phyloP scores from a whole-genome alignment of 2,329 filamentous ascomycete species.

The Ceratocystis ficicola region DNA sequence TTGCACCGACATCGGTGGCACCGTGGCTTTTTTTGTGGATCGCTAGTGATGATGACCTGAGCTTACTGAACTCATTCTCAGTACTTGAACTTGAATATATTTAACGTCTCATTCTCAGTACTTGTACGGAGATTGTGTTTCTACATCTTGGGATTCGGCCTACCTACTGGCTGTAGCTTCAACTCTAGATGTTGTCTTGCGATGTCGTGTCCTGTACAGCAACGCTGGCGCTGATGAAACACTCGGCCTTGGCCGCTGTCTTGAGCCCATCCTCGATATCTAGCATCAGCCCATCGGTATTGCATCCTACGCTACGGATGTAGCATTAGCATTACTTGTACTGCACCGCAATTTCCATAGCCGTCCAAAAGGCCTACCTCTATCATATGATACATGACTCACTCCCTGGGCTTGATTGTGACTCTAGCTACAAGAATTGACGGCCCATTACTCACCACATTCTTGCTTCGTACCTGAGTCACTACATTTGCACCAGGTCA shows the following conservation, averaged over 20 bases:
- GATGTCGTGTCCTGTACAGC: background rate
- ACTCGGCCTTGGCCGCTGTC: background rate
- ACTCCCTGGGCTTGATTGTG: background rate
- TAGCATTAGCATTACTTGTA: background rate
- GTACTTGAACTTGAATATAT: too few species aligned
- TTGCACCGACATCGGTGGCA: slow-evolving; percentile 21
- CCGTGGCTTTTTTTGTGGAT: slow-evolving; percentile 20
- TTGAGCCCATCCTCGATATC: background rate
- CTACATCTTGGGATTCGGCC: background rate
- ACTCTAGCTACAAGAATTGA: background rate
- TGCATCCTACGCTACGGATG: background rate
- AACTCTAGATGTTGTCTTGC: background rate
- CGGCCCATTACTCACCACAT: background rate
- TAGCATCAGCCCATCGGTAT: background rate
- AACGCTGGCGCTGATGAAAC: background rate
- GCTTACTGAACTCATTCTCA: background rate
- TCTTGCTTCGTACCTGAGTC: too few species aligned
- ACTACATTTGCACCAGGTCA: background rate
- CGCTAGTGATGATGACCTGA: background rate
- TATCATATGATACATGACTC: background rate
- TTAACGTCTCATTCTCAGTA: too few species aligned
- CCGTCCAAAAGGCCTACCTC: background rate
- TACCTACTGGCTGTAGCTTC: background rate
- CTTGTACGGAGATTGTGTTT: background rate
- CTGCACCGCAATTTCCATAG: too few species aligned